A percentile compares a stretch with the other conserved stretches of the same genome.
phyloP scores from a whole-genome alignment of 2,329 filamentous ascomycete genomes.

The Cladosporium halotolerans region DNA sequence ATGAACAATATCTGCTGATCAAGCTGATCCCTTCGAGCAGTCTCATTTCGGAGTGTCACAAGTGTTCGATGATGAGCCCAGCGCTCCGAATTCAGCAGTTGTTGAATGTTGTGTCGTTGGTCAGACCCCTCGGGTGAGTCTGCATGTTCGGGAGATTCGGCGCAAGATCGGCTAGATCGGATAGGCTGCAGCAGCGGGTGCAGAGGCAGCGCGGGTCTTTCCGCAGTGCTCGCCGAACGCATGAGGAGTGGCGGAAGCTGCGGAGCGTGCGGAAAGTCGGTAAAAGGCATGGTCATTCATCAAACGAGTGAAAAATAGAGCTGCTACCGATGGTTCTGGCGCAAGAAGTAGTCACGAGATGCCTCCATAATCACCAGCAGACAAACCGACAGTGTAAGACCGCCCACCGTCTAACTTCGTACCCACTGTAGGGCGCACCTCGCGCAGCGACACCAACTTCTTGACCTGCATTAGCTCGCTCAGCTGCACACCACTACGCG shows the following conservation, averaged over 20 bases:
- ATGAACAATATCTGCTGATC: background rate
- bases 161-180: background rate
- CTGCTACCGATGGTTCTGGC: no score
- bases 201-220: background rate
- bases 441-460: no score
- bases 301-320: no score
- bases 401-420: no score
- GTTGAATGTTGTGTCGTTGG: background rate
- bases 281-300: background rate
- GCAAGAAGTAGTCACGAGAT: no score
- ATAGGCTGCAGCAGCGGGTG: background rate
- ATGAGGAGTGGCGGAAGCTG: background rate
- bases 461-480: background rate
- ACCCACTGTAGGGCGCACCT: no score
- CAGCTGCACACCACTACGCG: background rate
- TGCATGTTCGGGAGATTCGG: background rate
- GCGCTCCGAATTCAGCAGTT: background rate
- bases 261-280: background rate
- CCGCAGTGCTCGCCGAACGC: background rate
- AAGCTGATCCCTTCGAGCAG: background rate
- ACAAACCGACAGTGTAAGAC: no score
- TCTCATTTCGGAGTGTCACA: background rate
- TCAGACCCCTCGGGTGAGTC: background rate
- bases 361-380: no score
- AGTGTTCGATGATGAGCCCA: background rate